Conservation (phyloP, 2,329 filamentous ascomycete genomes). For the Diaporthe sp. region DNA sequence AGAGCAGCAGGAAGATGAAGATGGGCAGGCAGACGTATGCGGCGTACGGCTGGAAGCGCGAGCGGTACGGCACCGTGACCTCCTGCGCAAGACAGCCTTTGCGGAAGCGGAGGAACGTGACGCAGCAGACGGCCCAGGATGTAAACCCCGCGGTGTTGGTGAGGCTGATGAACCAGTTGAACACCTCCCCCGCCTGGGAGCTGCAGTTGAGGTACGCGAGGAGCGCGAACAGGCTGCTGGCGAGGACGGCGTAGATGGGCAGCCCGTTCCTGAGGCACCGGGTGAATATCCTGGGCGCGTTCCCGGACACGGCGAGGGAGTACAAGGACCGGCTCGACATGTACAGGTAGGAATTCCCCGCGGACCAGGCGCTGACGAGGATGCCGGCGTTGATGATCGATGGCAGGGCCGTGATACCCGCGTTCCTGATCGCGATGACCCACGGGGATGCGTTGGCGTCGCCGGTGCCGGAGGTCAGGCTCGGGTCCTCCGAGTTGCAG, state of each 20-base stretch:
- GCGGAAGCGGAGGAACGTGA: conserved; percentile 69
- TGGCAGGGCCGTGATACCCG: conserved; percentile 69
- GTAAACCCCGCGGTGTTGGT: conserved; percentile 63
- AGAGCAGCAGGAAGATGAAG: conserved; percentile 55
- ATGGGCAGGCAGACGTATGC: conserved; percentile 55
- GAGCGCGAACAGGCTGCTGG: conserved; percentile 69
- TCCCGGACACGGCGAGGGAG: conserved; percentile 56
- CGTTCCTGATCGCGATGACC: conserved; percentile 71
- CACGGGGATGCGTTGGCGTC: conserved; percentile 43
- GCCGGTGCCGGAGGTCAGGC: conserved; percentile 44
- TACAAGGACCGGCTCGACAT: conserved; percentile 52
- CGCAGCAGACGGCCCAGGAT: conserved; percentile 63
- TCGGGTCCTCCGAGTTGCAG: not conserved
- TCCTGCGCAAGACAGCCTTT: conserved; percentile 57
- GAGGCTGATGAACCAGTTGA: conserved; percentile 69
- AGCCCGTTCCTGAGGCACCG: conserved; percentile 57
- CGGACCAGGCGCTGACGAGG: conserved; percentile 53
- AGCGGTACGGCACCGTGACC: conserved; percentile 61
- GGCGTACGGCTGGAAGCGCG: conserved; percentile 66
- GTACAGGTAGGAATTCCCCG: conserved; percentile 47
- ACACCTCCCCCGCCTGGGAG: conserved; percentile 66
- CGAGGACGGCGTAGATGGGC: conserved; percentile 46
- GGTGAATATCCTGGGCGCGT: conserved; percentile 58
- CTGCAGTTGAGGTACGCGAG: conserved; percentile 74
- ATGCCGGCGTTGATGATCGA: conserved; percentile 76